A percentile compares a stretch with the other conserved stretches of the same genome.
Conservation (phyloP, 257 asterid genomes). For the Echites panduratus region DNA sequence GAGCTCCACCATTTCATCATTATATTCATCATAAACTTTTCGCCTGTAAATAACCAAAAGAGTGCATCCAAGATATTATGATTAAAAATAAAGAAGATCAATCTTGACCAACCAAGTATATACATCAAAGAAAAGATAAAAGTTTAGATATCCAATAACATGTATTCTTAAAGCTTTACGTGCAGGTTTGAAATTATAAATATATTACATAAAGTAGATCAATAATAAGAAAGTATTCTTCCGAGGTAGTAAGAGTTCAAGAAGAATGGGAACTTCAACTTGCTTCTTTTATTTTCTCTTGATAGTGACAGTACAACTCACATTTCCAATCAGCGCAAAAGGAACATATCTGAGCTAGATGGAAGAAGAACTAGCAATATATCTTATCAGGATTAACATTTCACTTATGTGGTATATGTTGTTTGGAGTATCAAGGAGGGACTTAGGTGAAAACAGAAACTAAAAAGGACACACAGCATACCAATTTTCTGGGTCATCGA, state of each 20-base stretch:
- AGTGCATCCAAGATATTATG: slow-evolving; percentile 13
- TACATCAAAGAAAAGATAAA: background rate
- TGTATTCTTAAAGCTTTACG: background rate
- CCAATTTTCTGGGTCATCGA: slow-evolving; percentile 81
- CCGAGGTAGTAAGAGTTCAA: background rate
- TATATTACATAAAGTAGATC: background rate
- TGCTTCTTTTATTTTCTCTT: background rate
- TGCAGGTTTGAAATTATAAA: background rate
- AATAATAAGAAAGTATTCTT: background rate
- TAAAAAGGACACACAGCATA: slow-evolving; percentile 24
- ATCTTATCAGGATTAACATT: background rate
- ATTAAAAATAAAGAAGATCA: background rate
- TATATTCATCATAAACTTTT: slow-evolving; percentile 70
- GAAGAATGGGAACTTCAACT: slow-evolving; percentile 1
- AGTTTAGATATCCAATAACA: background rate
- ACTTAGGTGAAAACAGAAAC: background rate
- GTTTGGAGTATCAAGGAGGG: background rate
- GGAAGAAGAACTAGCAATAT: slow-evolving; percentile 4
- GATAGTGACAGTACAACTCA: background rate
- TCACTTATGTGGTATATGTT: background rate
- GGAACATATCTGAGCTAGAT: background rate
- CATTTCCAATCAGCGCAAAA: background rate
- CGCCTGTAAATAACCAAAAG: slow-evolving; percentile 52
- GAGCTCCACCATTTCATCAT: slow-evolving; percentile 87
- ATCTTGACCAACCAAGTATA: background rate